These are phyloP conservation scores for Penicillium rolfsii DNA, from an alignment of 2,329 filamentous ascomycete species.

Conservation along the genomic window DNA sequence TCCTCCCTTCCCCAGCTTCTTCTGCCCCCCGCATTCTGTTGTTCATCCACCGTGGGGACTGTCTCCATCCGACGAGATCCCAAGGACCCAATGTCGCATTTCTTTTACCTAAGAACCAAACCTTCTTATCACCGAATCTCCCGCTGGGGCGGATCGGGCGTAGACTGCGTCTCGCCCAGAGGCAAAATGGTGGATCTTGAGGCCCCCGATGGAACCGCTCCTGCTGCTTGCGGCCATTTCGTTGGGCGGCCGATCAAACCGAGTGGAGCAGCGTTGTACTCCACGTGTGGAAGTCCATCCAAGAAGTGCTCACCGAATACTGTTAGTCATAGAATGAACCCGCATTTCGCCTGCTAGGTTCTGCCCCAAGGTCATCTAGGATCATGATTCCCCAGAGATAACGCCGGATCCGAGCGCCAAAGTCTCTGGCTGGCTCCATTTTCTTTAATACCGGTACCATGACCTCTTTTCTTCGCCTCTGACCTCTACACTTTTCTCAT, in stretches of 20 bases:
- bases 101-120: constrained; percentile 31
- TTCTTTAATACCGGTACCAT: constrained; percentile 14
- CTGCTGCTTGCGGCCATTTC: constrained; percentile 10
- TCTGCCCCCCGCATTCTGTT: constrained; percentile 11
- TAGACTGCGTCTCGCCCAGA: constrained; percentile 8
- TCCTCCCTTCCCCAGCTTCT: background rate
- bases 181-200: background rate
- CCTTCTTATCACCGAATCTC: constrained; percentile 25
- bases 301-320: constrained; percentile 11
- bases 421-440: background rate
- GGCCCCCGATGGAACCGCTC: constrained; percentile 3
- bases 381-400: constrained; percentile 16
- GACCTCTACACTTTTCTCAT: background rate
- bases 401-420: constrained; percentile 20
- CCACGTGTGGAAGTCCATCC: constrained; percentile 24
- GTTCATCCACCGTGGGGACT: constrained; percentile 1
- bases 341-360: constrained; percentile 9
- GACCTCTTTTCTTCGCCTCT: background rate
- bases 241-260: constrained; percentile 19
- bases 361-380: background rate
- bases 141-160: background rate
- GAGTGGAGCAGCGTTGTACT: constrained; percentile 30
- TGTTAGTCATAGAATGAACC: constrained; percentile 21
- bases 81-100: constrained; percentile 22
- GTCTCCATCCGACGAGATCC: constrained; percentile 1